phyloP scores from a whole-genome alignment of 306 rosid genomes.

The Arachis stenosperma region DNA sequence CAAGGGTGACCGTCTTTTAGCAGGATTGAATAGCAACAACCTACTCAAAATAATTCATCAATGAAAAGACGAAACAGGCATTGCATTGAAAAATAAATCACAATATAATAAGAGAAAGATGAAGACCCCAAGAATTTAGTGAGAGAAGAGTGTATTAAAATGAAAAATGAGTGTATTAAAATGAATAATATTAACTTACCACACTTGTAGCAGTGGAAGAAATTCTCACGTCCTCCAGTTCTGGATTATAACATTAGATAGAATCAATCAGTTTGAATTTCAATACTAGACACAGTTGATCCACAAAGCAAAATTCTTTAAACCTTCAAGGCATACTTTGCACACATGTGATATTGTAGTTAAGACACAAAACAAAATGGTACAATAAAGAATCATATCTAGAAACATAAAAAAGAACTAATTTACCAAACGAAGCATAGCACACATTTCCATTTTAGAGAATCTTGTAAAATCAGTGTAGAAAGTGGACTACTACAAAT shows the following conservation, averaged over 20 bases:
- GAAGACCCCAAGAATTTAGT: background rate
- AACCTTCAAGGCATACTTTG: slow-evolving; percentile 1
- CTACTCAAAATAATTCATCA: slow-evolving; percentile 39
- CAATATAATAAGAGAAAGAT: background rate
- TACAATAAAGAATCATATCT: background rate
- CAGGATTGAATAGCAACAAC: slow-evolving; percentile 72
- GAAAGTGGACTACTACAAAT: background rate
- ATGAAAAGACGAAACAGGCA: slow-evolving; percentile 9
- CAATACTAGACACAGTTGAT: background rate
- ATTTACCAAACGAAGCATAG: background rate
- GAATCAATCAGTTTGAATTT: slow-evolving; percentile 25
- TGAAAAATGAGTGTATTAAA: background rate
- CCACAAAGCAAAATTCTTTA: background rate
- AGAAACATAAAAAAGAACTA: background rate
- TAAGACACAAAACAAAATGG: background rate
- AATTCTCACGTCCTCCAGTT: slow-evolving; percentile 71
- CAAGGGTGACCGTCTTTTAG: slow-evolving; percentile 79
- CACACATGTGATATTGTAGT: background rate
- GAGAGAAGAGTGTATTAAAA: background rate
- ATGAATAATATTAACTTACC: slow-evolving; percentile 50
- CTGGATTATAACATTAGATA: slow-evolving; percentile 45
- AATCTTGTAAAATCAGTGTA: background rate
- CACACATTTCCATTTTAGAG: slow-evolving; percentile 18
- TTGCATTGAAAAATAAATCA: background rate
- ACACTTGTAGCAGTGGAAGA: slow-evolving; percentile 82